Percentiles rank a stretch among this genome's conserved stretches.
These are phyloP conservation scores for Pleurotus tuber-regium DNA, from an alignment of 768 basidiomycete genomes.

Conservation along the genomic window DNA sequence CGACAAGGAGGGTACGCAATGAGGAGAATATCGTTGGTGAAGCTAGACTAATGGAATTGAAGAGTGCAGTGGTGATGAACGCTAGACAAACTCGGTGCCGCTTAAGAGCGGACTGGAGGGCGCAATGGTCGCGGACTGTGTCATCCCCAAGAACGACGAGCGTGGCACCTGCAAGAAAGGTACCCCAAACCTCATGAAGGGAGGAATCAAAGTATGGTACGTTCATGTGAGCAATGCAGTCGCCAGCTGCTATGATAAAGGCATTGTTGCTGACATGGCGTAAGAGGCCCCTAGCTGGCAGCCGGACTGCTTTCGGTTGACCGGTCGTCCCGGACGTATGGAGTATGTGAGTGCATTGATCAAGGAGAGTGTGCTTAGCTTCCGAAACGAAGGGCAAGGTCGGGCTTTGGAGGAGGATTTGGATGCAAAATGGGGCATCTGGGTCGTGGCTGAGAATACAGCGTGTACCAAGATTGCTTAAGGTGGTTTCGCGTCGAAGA, in stretches of 20 bases:
- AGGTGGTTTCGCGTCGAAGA: background rate
- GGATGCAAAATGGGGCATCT: background rate
- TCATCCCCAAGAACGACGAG: conserved; percentile 1
- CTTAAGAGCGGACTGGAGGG: background rate
- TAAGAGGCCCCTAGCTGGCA: background rate
- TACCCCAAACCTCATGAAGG: background rate
- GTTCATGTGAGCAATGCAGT: background rate
- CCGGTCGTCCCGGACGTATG: conserved; percentile 11
- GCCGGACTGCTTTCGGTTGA: conserved; percentile 2
- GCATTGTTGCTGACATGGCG: background rate
- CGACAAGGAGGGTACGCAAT: background rate
- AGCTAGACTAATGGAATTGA: background rate
- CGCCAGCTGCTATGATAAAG: background rate
- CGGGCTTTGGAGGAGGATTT: background rate
- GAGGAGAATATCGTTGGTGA: background rate
- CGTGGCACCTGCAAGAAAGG: conserved; percentile 4
- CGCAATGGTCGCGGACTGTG: background rate
- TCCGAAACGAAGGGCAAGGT: background rate
- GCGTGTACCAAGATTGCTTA: background rate
- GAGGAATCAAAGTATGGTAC: conserved; percentile 2
- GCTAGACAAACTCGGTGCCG: background rate
- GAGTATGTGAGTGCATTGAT: conserved; percentile 4
- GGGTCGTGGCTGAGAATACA: background rate
- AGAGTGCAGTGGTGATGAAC: background rate
- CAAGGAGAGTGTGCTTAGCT: background rate